These are phyloP conservation scores for Phaffia australis DNA, from an alignment of 768 basidiomycete genomes.

Conservation along the genomic window DNA sequence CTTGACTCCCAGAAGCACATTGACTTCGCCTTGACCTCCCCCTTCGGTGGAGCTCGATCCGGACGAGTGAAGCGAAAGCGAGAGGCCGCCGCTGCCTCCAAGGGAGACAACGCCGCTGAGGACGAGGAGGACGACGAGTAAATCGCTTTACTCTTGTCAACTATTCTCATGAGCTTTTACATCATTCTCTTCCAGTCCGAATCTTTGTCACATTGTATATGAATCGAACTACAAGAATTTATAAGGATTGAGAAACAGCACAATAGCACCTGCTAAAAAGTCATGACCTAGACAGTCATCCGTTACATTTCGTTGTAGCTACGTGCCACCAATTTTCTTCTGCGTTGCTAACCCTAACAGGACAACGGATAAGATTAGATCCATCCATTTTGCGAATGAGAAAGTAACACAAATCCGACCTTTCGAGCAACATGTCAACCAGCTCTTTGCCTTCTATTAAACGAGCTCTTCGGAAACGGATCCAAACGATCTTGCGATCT, in stretches of 20 bases:
- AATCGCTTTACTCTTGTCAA: conserved; percentile 28
- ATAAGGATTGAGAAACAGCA: no score
- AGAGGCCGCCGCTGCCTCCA: conserved; percentile 82
- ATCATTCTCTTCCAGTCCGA: no score
- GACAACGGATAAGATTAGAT: no score
- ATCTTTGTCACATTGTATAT: no score
- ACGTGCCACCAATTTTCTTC: no score
- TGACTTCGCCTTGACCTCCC: conserved; percentile 94
- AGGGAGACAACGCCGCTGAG: conserved; percentile 63
- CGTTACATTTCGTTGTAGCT: no score
- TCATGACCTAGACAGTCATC: no score
- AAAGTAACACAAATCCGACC: no score
- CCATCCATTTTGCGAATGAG: no score
- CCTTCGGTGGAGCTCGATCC: conserved; percentile 85
- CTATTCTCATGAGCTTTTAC: neutral
- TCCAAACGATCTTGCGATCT: conserved; percentile 11
- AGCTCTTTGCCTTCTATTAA: conserved; percentile 10
- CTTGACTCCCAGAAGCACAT: conserved; percentile 99
- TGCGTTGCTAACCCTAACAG: no score
- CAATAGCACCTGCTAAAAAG: no score
- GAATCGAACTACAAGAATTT: no score
- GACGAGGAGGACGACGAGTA: conserved; percentile 66
- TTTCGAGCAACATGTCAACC: conserved; percentile 1
- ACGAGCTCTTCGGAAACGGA: conserved; percentile 9
- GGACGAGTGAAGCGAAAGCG: conserved; percentile 74